These are phyloP conservation scores for Solanum chiquidenum DNA, from an alignment of 257 asterid genomes.

Conservation along the genomic window DNA sequence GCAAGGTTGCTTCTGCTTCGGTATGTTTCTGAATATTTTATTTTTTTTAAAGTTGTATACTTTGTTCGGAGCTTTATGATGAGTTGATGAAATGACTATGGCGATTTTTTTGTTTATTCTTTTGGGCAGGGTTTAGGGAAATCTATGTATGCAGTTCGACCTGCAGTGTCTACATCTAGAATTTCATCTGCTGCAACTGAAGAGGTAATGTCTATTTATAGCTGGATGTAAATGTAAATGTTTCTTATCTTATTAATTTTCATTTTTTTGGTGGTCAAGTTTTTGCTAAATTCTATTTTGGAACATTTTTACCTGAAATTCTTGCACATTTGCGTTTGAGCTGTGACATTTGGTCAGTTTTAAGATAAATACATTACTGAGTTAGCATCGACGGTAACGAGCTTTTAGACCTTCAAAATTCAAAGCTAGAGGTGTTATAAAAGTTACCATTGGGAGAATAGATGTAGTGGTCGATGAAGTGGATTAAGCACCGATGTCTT, in stretches of 20 bases:
- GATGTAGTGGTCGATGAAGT: background rate
- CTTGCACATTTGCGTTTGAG: background rate
- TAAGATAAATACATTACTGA: background rate
- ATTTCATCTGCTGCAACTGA: constrained; percentile 24
- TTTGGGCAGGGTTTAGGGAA: constrained; percentile 39
- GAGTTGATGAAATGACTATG: background rate
- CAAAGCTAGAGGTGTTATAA: background rate
- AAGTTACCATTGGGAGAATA: background rate
- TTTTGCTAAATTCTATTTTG: background rate
- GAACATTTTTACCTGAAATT: background rate
- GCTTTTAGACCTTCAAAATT: background rate
- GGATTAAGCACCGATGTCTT: background rate
- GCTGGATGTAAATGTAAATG: background rate
- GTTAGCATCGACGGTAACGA: background rate
- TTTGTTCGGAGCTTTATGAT: background rate
- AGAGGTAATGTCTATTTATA: constrained; percentile 36
- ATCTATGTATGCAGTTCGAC: constrained; percentile 30
- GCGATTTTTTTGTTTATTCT: background rate
- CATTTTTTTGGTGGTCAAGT: background rate
- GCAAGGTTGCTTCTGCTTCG: constrained; percentile 60
- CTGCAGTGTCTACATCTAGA: constrained; percentile 27
- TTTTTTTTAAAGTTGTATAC: background rate
- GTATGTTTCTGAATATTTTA: constrained; percentile 5
- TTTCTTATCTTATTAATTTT: background rate
- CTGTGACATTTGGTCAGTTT: background rate